phyloP scores from a whole-genome alignment of 2,329 filamentous ascomycete species.

The Ascochyta fabae region DNA sequence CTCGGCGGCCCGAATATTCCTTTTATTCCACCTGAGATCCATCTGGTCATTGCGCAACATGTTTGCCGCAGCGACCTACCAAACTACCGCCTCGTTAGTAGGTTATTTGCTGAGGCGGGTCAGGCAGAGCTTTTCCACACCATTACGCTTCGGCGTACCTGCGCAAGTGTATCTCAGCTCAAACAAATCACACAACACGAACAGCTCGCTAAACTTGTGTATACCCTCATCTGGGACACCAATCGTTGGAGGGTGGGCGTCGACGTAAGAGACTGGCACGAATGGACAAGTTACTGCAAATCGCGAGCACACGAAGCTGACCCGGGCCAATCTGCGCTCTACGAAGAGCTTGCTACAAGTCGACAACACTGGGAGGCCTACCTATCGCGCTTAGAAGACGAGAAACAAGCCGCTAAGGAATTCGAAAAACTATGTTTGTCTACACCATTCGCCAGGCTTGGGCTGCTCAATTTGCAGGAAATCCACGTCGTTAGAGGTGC shows the following conservation, averaged over 20 bases:
- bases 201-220: constrained; percentile 13
- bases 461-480: constrained; percentile 1
- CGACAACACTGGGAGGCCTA: constrained; percentile 18
- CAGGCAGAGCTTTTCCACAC: constrained; percentile 16
- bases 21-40: constrained; percentile 22
- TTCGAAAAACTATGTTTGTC: neutral
- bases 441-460: neutral
- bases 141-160: constrained; percentile 18
- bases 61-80: constrained; percentile 14
- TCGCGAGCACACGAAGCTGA: neutral
- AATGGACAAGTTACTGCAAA: constrained; percentile 18
- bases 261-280: constrained; percentile 7
- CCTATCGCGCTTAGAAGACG: constrained; percentile 11
- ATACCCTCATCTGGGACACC: constrained; percentile 20
- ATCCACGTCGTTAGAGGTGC: neutral
- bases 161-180: constrained; percentile 15
- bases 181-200: constrained; percentile 5
- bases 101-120: constrained; percentile 5
- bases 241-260: constrained; percentile 14
- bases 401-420: neutral
- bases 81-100: constrained; percentile 21
- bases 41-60: constrained; percentile 16
- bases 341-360: constrained; percentile 1
- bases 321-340: neutral
- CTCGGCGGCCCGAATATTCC: neutral